These are phyloP conservation scores for Colletotrichum somersetense DNA, from an alignment of 2,329 filamentous ascomycete species.

Conservation along the genomic window DNA sequence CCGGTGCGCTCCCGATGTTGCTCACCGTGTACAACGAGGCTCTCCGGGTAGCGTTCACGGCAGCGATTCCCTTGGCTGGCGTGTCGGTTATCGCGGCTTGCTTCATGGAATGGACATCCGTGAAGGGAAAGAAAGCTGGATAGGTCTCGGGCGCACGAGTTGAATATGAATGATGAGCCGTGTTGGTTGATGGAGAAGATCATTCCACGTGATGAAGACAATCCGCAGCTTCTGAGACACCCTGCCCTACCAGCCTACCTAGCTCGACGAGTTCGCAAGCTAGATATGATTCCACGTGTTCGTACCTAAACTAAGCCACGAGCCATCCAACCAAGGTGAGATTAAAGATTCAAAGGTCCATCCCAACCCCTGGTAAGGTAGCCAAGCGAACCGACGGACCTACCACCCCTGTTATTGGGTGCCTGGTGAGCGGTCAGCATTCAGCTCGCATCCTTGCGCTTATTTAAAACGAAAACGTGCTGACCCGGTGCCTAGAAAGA, in stretches of 20 bases:
- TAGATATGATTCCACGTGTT: not conserved
- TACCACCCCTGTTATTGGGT: not conserved
- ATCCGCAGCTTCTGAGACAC: not conserved
- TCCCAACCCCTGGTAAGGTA: not conserved
- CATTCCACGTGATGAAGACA: not conserved
- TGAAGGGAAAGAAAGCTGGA: slow-evolving; percentile 1
- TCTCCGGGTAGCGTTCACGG: slow-evolving; percentile 68
- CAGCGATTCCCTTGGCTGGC: slow-evolving; percentile 31
- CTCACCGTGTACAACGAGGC: slow-evolving; percentile 70
- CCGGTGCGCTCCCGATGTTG: slow-evolving; percentile 62
- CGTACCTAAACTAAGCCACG: not conserved
- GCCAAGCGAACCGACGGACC: not conserved
- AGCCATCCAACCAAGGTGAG: not conserved
- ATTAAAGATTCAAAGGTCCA: not conserved
- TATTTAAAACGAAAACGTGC: not conserved
- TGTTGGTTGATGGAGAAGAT: not conserved
- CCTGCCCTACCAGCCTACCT: not conserved
- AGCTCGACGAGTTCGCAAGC: not conserved
- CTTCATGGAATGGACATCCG: slow-evolving; percentile 37
- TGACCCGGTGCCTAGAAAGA: not conserved
- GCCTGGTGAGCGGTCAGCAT: not conserved
- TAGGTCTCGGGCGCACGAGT: not conserved
- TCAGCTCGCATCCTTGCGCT: not conserved
- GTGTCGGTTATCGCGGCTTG: slow-evolving; percentile 31
- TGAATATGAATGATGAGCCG: not conserved